Evolutionary conservation across 2,329 filamentous ascomycete species (phyloP).

Genomic region (Geosmithia putterillii): DNA sequence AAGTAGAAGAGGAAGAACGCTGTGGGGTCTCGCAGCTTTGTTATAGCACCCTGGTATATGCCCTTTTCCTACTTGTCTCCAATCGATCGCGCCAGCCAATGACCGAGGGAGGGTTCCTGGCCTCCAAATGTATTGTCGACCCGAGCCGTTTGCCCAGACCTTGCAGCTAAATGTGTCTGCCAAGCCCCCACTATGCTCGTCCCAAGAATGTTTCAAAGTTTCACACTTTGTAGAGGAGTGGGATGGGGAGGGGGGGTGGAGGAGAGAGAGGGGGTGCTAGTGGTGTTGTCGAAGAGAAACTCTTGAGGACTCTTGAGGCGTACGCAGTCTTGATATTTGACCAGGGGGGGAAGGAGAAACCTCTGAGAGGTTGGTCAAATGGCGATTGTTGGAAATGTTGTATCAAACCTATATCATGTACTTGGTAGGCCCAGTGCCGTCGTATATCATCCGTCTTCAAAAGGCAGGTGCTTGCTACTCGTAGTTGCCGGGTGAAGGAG

Average conservation of each 20-base stretch:
- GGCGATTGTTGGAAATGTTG: not conserved
- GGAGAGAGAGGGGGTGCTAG: not conserved
- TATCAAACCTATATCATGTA: not conserved
- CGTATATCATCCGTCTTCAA: too few species aligned
- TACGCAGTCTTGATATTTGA: not conserved
- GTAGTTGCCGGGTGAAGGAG: too few species aligned
- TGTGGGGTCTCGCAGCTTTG: not conserved
- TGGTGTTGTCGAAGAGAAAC: not conserved
- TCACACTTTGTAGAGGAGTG: not conserved
- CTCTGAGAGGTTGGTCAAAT: not conserved
- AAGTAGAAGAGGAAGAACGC: not conserved
- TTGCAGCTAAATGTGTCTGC: not conserved
- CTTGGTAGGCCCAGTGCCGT: not conserved
- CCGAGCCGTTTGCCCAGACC: not conserved
- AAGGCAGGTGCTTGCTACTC: too few species aligned
- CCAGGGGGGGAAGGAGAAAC: not conserved
- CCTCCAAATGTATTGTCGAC: not conserved
- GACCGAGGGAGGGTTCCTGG: not conserved
- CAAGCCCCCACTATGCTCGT: not conserved
- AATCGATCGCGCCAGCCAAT: not conserved
- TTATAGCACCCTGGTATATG: not conserved
- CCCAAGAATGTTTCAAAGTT: not conserved
- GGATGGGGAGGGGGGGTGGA: not conserved
- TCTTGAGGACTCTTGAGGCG: not conserved
- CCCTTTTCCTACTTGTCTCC: not conserved